A percentile compares a stretch with the other conserved stretches of the same genome.
Conservation (phyloP, 352 stramenopile genomes). For the Globisporangium okanoganense region DNA sequence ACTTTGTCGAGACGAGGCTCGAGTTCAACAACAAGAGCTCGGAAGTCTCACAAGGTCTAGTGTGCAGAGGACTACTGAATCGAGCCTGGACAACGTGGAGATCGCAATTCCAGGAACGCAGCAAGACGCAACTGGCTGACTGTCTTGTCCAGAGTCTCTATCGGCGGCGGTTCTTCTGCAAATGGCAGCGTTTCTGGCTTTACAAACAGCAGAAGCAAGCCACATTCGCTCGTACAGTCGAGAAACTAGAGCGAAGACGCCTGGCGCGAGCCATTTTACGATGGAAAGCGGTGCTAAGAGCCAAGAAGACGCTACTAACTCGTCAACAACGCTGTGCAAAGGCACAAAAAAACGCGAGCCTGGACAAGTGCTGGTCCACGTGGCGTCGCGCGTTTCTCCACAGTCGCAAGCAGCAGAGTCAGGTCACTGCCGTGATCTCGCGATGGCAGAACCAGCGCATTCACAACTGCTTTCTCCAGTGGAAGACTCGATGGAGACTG, state of each 20-base stretch:
- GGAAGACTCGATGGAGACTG: slow-evolving; percentile 31
- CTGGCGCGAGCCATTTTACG: slow-evolving; percentile 3
- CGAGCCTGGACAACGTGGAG: background rate
- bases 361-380: slow-evolving; percentile 14
- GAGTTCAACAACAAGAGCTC: background rate
- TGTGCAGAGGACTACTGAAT: background rate
- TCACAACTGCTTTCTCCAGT: slow-evolving; percentile 23
- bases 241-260: slow-evolving; percentile 9
- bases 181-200: slow-evolving; percentile 20
- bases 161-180: background rate
- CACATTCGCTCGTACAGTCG: background rate
- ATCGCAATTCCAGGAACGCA: background rate
- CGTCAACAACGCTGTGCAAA: background rate
- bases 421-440: slow-evolving; percentile 16
- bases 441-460: slow-evolving; percentile 26
- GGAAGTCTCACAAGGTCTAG: background rate
- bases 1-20: background rate
- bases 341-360: background rate
- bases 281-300: slow-evolving; percentile 16
- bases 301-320: slow-evolving; percentile 1
- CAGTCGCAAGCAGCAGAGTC: slow-evolving; percentile 12
- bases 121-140: background rate
- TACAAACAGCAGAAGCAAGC: slow-evolving; percentile 6
- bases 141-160: background rate
- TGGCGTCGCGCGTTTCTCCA: slow-evolving; percentile 19